Evolutionary conservation across 306 rosid species (phyloP), one percentile per base, ranked within the genome.

Genomic region (Pterocarpus macrocarpus): DNA sequence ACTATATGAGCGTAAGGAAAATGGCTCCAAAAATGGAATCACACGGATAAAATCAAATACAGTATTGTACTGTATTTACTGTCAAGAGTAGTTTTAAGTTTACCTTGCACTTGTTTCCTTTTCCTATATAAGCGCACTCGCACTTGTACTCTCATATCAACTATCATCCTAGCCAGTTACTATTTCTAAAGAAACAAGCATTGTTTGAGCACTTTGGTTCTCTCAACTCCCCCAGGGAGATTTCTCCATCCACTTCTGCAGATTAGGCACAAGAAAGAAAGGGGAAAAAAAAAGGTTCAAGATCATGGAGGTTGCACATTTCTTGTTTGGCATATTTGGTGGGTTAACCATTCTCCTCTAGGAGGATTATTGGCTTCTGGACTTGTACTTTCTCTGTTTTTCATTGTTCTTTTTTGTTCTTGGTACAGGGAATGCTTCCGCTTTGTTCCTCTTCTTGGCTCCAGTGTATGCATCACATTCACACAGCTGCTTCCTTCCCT

Each of bases 371-470:
- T 14, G 5, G 34, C 15, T n/a, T 30, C 22, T 22, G 28, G 28
- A 7, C 32, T 45, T 63, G 7, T 44, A 30, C 30, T 30, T 50
- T 7, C 78, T 78, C 69, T 64, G 79, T 61, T 69, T 72, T 71
- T 85, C 7, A 64, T 55, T 41, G 28, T 58, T 65, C 47, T 58
- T n/a, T 4, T 30, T 55, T 55, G 14, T 49, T 35, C 16, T 50
- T 64, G 44, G 9, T 74, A 30, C 87, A 95, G 99, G 99, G 49
- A 95, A 95, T 88, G 97, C 78, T 32, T 85, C 92, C 6, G 99
- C 98, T 81, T 74, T 95, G 67, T 95, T 95, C 88, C 99, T 95
- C 89, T 95, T 92, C 94, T 83, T 95, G 82, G 69, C 99, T 30
- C 99, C 99, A 28, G 76, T 81, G 99, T 95, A 91, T 33, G 90